A percentile compares a stretch with the other conserved stretches of the same genome.
Conservation (phyloP, 1,139 yeast species). For the Pichia sp. region DNA sequence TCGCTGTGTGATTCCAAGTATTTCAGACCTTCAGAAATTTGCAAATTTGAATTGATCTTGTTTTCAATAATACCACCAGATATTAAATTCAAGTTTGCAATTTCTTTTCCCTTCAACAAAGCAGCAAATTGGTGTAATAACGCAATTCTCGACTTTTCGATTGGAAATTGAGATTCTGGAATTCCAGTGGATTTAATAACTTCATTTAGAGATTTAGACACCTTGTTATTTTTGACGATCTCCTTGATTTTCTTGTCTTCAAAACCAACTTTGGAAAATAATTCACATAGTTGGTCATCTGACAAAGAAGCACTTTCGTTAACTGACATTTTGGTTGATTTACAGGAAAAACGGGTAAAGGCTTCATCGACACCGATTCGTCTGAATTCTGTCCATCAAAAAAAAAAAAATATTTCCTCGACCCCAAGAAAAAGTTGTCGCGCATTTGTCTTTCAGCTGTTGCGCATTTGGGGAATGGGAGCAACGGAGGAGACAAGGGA, state of each 20-base stretch:
- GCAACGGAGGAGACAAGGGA: too few species aligned
- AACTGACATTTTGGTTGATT: too few species aligned
- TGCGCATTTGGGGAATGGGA: too few species aligned
- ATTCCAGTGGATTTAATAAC: conserved; percentile 40
- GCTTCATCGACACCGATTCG: too few species aligned
- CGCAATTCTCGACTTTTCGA: conserved; percentile 46
- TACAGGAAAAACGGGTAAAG: too few species aligned
- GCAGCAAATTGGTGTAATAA: conserved; percentile 74
- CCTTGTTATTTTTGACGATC: conserved; percentile 77
- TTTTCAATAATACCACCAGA: conserved; percentile 57
- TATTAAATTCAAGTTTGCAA: conserved; percentile 40
- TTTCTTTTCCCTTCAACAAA: conserved; percentile 40
- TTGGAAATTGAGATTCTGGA: conserved; percentile 14
- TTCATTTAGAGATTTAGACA: conserved; percentile 56
- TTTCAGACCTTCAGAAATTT: conserved; percentile 74
- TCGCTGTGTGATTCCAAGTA: conserved; percentile 46
- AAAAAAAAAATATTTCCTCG: too few species aligned
- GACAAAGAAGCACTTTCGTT: too few species aligned
- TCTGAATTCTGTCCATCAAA: too few species aligned
- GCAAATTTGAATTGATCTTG: conserved; percentile 57
- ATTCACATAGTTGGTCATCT: conserved; percentile 24
- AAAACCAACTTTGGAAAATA: conserved; percentile 58
- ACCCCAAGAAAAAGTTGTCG: too few species aligned
- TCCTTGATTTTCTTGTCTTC: conserved; percentile 66
- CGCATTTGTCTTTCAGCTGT: too few species aligned